A percentile compares a stretch with the other conserved stretches of the same genome.
Evolutionary conservation across 441 rosid species (phyloP).

Genomic region (Gossypium gossypioides): DNA sequence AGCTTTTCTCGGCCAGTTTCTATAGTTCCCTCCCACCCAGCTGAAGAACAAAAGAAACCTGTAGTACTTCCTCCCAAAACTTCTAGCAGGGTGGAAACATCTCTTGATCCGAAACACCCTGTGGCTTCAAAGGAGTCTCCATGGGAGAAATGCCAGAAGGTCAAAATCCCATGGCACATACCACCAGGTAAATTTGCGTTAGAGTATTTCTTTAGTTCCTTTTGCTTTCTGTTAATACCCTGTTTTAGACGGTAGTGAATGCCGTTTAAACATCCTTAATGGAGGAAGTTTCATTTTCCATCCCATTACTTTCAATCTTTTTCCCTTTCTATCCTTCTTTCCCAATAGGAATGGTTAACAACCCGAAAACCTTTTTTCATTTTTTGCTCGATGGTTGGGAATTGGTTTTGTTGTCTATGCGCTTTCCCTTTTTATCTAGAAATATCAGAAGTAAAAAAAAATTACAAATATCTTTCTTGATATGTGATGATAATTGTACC

Average conservation of each 20-base stretch:
- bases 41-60: conserved; percentile 44
- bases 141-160: conserved; percentile 41
- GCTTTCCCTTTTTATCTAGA: neutral
- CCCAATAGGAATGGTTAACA: neutral
- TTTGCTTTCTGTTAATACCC: conserved; percentile 9
- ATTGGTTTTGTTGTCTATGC: conserved; percentile 11
- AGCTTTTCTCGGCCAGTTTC: conserved; percentile 25
- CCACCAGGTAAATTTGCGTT: conserved; percentile 68
- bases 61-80: conserved; percentile 25
- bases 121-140: conserved; percentile 38
- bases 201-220: conserved; percentile 19
- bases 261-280: conserved; percentile 3
- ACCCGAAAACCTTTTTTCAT: neutral
- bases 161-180: conserved; percentile 56
- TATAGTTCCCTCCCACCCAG: conserved; percentile 22
- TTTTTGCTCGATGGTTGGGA: conserved; percentile 9
- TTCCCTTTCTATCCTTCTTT: neutral
- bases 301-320: neutral
- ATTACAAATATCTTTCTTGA: neutral
- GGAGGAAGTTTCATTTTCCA: conserved; percentile 9
- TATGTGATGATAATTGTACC: too few relatives aligned
- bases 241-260: conserved; percentile 8
- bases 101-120: conserved; percentile 28
- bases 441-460: neutral
- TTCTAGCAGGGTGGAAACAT: conserved; percentile 26